These are phyloP conservation scores for Ligustrum vulgare DNA, from an alignment of 257 asterid species.

Conservation along the genomic window DNA sequence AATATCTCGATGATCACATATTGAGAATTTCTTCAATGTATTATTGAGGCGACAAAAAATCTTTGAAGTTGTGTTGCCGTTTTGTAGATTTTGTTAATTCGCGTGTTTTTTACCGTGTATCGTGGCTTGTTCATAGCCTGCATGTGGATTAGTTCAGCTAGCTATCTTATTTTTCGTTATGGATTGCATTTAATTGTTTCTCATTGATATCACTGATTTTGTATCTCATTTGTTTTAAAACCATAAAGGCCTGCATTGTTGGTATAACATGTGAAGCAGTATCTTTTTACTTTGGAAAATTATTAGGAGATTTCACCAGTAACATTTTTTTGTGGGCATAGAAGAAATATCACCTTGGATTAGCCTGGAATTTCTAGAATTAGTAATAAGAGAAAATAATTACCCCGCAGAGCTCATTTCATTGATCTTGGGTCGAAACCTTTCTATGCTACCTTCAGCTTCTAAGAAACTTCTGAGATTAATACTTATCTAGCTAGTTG, in stretches of 20 bases:
- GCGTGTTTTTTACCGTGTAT: constrained; percentile 5
- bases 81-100: constrained; percentile 15
- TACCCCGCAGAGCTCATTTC: background rate
- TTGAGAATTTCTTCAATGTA: background rate
- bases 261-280: background rate
- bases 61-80: constrained; percentile 6
- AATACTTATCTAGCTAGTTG: background rate
- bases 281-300: background rate
- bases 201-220: background rate
- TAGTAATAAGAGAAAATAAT: background rate
- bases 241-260: background rate
- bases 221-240: background rate
- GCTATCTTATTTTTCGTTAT: background rate
- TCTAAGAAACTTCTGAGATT: background rate
- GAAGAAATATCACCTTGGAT: background rate
- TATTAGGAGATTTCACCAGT: background rate
- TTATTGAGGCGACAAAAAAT: constrained; percentile 3
- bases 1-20: background rate
- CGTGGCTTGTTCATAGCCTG: constrained; percentile 1
- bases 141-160: background rate
- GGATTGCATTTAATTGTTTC: background rate
- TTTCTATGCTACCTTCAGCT: background rate
- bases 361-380: background rate
- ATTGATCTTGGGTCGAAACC: background rate
- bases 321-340: background rate